Conservation (phyloP, 768 basidiomycete genomes). For the Leccinum variicolor region DNA sequence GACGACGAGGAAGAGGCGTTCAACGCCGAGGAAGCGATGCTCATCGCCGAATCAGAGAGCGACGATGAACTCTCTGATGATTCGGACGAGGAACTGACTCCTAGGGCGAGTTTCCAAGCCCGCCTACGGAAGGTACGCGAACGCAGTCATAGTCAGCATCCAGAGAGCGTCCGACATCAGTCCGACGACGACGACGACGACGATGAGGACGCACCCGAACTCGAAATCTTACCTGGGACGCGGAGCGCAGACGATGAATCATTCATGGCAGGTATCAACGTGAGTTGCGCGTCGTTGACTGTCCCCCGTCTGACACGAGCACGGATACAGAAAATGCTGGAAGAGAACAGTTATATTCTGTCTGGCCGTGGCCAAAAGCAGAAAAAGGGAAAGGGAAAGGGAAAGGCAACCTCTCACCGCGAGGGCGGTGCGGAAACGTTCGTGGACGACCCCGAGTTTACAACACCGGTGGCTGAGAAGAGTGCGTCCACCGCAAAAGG, state of each 20-base stretch:
- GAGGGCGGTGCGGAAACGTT: conserved; percentile 14
- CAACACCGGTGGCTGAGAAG: conserved; percentile 29
- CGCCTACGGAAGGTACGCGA: conserved; percentile 34
- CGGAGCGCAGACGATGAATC: conserved; percentile 58
- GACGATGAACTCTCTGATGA: conserved; percentile 26
- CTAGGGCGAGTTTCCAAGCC: conserved; percentile 34
- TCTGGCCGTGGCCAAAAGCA: conserved; percentile 42
- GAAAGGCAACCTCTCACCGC: not conserved
- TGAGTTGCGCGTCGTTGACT: conserved; percentile 26
- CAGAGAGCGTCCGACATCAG: conserved; percentile 6
- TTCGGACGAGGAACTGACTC: conserved; percentile 32
- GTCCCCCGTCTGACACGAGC: conserved; percentile 1
- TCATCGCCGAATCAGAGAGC: conserved; percentile 35
- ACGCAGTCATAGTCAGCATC: conserved; percentile 13
- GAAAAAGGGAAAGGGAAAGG: conserved; percentile 36
- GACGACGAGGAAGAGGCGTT: conserved; percentile 35
- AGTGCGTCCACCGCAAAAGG: conserved; percentile 39
- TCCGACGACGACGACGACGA: conserved; percentile 26
- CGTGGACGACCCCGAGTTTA: conserved; percentile 25
- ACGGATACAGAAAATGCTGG: conserved; percentile 60
- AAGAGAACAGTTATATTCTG: conserved; percentile 53
- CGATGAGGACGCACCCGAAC: conserved; percentile 19
- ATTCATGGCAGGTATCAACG: conserved; percentile 53
- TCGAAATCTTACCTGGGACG: conserved; percentile 17
- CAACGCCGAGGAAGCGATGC: conserved; percentile 43